Conservation (phyloP, 257 asterid genomes). For the Cinchona pubescens region DNA sequence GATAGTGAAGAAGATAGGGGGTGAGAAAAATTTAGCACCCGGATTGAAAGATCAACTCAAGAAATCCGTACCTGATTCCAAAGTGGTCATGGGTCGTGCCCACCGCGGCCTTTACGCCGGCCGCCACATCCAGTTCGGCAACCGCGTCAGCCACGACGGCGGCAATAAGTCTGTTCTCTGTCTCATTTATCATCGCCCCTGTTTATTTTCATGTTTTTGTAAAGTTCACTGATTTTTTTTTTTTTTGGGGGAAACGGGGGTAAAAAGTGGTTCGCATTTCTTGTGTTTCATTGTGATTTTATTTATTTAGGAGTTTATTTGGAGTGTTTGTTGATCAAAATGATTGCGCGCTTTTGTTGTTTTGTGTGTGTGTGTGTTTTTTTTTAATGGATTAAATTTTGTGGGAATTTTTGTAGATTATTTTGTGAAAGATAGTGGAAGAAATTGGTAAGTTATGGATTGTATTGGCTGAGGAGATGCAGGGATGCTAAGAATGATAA, state of each 20-base stretch:
- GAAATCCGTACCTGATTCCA: slow-evolving; percentile 57
- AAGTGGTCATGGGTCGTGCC: slow-evolving; percentile 87
- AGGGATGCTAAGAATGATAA: background rate
- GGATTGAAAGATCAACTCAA: slow-evolving; percentile 56
- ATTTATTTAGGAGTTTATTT: background rate
- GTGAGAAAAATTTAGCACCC: slow-evolving; percentile 72
- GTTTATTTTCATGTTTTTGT: background rate
- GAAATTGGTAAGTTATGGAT: background rate
- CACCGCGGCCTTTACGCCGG: slow-evolving; percentile 91
- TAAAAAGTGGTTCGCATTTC: no score
- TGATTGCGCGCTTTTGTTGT: no score
- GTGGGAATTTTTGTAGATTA: no score
- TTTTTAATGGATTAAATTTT: no score
- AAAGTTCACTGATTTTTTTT: background rate
- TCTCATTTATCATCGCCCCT: slow-evolving; percentile 2
- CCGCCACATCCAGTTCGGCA: slow-evolving; percentile 89
- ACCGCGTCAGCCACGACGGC: slow-evolving; percentile 83
- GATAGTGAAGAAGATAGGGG: slow-evolving; percentile 70
- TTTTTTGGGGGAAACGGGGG: no score
- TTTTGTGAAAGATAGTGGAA: background rate
- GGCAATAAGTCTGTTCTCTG: slow-evolving; percentile 70
- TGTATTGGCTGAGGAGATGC: background rate
- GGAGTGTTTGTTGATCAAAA: no score
- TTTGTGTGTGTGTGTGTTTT: no score
- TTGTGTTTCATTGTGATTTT: no score